Percentiles rank a stretch among this genome's conserved stretches.
phyloP scores from a whole-genome alignment of 169 alveolate species.

The Plasmodium gonderi region DNA sequence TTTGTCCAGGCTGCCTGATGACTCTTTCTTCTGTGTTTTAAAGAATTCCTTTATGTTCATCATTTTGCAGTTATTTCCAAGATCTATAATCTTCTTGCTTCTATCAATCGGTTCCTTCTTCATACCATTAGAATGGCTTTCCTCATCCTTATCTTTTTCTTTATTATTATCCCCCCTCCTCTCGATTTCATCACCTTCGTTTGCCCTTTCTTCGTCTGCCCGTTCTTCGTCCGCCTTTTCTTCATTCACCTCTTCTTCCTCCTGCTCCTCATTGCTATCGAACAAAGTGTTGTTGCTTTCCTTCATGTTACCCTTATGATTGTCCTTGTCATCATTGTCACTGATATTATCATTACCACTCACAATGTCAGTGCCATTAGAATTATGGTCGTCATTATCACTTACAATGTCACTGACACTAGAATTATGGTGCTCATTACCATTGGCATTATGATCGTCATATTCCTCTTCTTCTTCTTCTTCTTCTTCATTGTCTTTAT shows the following conservation, averaged over 20 bases:
- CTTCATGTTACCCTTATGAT: neutral
- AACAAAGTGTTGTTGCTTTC: conserved; percentile 3
- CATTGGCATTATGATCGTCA: neutral
- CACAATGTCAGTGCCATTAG: neutral
- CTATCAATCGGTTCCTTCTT: conserved; percentile 12
- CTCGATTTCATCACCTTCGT: neutral
- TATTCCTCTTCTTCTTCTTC: neutral
- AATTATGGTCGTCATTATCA: neutral
- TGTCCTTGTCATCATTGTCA: conserved; percentile 1
- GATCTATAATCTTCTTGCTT: neutral
- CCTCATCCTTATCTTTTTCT: conserved; percentile 13
- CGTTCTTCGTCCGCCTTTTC: neutral
- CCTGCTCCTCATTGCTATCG: neutral
- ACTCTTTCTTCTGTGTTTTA: conserved; percentile 25
- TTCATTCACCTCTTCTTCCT: neutral
- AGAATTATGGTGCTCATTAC: neutral
- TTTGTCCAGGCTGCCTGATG: neutral
- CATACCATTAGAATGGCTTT: conserved; percentile 7
- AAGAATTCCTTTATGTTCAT: conserved; percentile 67
- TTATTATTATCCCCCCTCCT: neutral
- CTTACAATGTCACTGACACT: neutral
- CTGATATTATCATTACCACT: neutral
- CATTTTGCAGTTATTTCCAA: conserved; percentile 34
- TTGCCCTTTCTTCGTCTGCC: neutral
- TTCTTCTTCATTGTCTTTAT: neutral